Conservation (phyloP, 768 basidiomycete species). For the Cubamyces sp. region DNA sequence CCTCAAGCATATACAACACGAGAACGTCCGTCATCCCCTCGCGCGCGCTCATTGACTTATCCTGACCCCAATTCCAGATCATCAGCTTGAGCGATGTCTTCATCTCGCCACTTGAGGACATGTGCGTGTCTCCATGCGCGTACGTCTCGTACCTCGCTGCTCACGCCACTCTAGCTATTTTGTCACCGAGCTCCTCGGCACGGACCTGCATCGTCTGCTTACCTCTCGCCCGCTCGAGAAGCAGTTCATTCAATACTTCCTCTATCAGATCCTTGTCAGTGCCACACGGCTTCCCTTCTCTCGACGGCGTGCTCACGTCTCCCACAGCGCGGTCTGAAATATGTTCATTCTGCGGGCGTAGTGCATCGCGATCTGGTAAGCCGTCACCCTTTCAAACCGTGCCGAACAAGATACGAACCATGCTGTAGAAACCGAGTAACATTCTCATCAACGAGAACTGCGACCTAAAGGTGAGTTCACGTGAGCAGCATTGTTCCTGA, state of each 20-base stretch:
- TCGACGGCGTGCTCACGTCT: conserved; percentile 4
- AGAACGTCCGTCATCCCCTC: conserved; percentile 69
- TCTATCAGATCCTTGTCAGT: conserved; percentile 95
- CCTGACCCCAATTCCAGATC: conserved; percentile 57
- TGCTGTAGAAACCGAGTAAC: conserved; percentile 90
- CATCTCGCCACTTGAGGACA: conserved; percentile 98
- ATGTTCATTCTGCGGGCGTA: conserved; percentile 98
- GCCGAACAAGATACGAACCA: conserved; percentile 1
- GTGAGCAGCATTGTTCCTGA: neutral
- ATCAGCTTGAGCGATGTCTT: conserved; percentile 99
- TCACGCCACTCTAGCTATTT: conserved; percentile 73
- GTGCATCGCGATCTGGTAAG: conserved; percentile 94
- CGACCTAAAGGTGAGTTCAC: conserved; percentile 80
- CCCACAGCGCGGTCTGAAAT: conserved; percentile 91
- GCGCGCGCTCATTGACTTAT: conserved; percentile 7
- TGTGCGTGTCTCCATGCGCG: conserved; percentile 54
- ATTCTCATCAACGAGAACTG: conserved; percentile 99
- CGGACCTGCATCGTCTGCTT: conserved; percentile 95
- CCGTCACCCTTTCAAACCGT: conserved; percentile 5
- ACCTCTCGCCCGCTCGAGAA: conserved; percentile 98
- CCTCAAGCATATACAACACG: conserved; percentile 97
- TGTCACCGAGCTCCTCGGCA: conserved; percentile 97
- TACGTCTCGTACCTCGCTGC: conserved; percentile 7
- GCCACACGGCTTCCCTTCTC: conserved; percentile 7
- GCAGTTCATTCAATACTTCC: conserved; percentile 99